These are phyloP conservation scores for Cercophora sp. DNA, from an alignment of 495 filamentous ascomycete species.

Conservation along the genomic window DNA sequence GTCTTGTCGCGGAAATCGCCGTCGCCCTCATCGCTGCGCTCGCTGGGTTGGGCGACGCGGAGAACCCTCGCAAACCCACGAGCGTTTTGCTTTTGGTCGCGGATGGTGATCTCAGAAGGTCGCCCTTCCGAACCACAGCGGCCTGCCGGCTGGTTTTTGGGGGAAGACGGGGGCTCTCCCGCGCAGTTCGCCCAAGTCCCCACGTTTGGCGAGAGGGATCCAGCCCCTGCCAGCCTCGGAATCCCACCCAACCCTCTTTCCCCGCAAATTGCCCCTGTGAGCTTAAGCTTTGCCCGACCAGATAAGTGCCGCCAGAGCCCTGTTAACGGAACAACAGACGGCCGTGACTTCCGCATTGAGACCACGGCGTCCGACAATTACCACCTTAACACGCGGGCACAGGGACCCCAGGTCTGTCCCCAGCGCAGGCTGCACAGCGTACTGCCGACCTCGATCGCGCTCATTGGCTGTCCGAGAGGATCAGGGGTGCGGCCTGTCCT, in stretches of 20 bases:
- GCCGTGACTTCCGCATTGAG: conserved; percentile 20
- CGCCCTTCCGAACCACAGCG: conserved; percentile 11
- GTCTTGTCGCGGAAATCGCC: conserved; percentile 9
- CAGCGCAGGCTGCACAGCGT: conserved; percentile 14
- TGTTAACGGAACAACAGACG: conserved; percentile 20
- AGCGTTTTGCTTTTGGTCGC: not conserved
- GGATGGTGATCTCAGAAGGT: conserved; percentile 1
- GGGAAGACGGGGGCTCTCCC: too few species aligned
- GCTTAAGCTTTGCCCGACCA: conserved; percentile 23
- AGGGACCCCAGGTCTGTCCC: not conserved
- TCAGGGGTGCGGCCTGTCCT: conserved; percentile 3
- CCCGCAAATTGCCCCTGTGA: conserved; percentile 15
- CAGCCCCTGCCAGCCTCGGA: too few species aligned
- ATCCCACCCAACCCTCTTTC: conserved; percentile 22
- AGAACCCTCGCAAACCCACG: not conserved
- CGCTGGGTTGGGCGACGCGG: not conserved
- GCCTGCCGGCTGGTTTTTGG: conserved; percentile 6
- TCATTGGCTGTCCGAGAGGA: not conserved
- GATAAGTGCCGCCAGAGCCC: conserved; percentile 27
- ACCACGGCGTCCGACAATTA: conserved; percentile 6
- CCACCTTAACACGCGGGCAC: conserved; percentile 9
- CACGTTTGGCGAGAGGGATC: conserved; percentile 17
- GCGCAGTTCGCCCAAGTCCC: conserved; percentile 14
- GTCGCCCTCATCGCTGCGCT: not conserved
- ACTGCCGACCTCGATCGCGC: conserved; percentile 12